phyloP scores from a whole-genome alignment of 768 basidiomycete genomes.

The Collybia mongolica region DNA sequence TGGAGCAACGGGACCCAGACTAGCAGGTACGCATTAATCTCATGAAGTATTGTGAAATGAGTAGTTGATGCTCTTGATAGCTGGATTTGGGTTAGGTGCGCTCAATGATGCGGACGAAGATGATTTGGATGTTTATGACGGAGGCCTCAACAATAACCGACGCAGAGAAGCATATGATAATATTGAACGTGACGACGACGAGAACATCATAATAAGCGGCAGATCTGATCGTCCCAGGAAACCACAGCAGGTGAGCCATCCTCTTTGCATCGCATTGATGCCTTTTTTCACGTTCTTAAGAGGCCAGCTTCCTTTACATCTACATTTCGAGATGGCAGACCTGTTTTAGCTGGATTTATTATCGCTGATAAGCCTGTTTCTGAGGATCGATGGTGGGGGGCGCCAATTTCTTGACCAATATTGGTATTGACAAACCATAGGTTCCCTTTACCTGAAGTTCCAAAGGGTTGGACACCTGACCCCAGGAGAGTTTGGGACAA shows the following conservation, averaged over 20 bases:
- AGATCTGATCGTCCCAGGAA: slow-evolving; percentile 19
- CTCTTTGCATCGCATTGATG: slow-evolving; percentile 2
- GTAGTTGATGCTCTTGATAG: slow-evolving; percentile 29
- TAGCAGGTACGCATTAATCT: slow-evolving; percentile 45
- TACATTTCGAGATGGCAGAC: slow-evolving; percentile 73
- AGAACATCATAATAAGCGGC: slow-evolving; percentile 43
- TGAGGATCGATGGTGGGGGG: slow-evolving; percentile 66
- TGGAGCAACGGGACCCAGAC: slow-evolving; percentile 42
- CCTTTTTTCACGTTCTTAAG: slow-evolving; percentile 29
- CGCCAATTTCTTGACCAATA: not conserved
- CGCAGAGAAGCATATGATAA: slow-evolving; percentile 66
- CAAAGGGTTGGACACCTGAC: slow-evolving; percentile 82
- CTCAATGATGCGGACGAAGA: slow-evolving; percentile 95
- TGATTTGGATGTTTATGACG: slow-evolving; percentile 83
- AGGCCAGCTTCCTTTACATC: slow-evolving; percentile 24
- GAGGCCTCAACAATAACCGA: slow-evolving; percentile 29
- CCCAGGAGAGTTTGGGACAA: slow-evolving; percentile 73
- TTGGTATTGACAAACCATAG: slow-evolving; percentile 33
- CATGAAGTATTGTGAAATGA: not conserved
- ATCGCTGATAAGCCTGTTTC: slow-evolving; percentile 64
- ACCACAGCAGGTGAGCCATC: slow-evolving; percentile 25
- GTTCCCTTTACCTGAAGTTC: slow-evolving; percentile 84
- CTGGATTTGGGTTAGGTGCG: slow-evolving; percentile 87
- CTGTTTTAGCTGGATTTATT: slow-evolving; percentile 74
- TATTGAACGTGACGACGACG: slow-evolving; percentile 63